Evolutionary conservation across 768 basidiomycete genomes (phyloP), one percentile per base, ranked within the genome.

Genomic region (Rhodotorula graminis): DNA sequence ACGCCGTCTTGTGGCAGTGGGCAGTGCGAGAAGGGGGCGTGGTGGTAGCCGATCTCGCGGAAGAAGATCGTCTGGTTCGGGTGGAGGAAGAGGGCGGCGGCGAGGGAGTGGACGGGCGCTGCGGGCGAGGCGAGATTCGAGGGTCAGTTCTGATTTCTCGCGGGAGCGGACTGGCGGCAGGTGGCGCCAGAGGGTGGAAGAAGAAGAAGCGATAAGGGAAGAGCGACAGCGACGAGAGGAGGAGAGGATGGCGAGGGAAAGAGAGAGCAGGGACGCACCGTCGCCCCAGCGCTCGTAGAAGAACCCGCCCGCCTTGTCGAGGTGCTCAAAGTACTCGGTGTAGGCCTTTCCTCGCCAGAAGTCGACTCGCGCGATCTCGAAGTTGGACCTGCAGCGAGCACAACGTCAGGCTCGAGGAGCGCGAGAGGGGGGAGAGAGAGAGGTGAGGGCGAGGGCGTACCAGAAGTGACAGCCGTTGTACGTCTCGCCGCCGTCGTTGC

Each of bases 21-120:
- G 80, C 94, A 93, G 80, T 93, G 92, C 80, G 93, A 91, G 87
- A 97, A 97, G 19, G 93, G 92, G 77, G 92, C 89, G 77, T 97
- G 93, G 47, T 88, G 85, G 31, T 69, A 98, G 8, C 92, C 94
- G 63, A 98, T 91, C 78, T 97, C 93, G 74, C 89, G 86, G 84
- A 97, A 97, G 83, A 92, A 98, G 81, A 96, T 91, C 56, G 97
- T 88, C 81, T 78, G 90, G 27, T 92, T 89, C 80, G 91, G 93
- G 80, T 85, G 85, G 0, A 92, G 89, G 75, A 97, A 91, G 16
- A 98, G 83, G 0, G 94, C 89, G 1, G 90, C 93, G 49, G 90
- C 95, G 69, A 97, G 93, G 65, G 89, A 90, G 79, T 93, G 91
- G 15, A 93, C 87, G 0, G 90, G 91, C 1, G 95, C 95, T 58